Evolutionary conservation across 1,284 basidiomycete species (phyloP).

Genomic region (Microbotryomycetes sp.): DNA sequence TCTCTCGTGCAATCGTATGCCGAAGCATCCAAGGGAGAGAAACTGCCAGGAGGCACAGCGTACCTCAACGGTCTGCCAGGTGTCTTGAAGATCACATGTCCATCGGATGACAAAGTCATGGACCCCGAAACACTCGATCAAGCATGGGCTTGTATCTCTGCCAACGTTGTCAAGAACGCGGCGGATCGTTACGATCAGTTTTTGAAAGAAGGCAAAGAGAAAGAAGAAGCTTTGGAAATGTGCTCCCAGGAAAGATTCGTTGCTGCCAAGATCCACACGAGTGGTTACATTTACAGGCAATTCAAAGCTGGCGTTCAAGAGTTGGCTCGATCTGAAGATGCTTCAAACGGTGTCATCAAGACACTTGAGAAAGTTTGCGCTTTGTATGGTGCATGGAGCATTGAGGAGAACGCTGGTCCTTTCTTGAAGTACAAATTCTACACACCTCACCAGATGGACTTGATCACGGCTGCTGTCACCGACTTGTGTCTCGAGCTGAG

Average conservation of each 20-base stretch:
- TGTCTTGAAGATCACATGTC: constrained; percentile 45
- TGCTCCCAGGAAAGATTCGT: constrained; percentile 52
- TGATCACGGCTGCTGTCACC: constrained; percentile 40
- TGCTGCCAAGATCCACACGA: constrained; percentile 49
- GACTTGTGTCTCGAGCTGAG: constrained; percentile 49
- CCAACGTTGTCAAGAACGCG: constrained; percentile 52
- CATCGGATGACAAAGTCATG: constrained; percentile 22
- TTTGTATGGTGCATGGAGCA: constrained; percentile 51
- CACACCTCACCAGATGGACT: constrained; percentile 32
- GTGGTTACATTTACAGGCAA: constrained; percentile 39
- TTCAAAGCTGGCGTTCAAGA: constrained; percentile 44
- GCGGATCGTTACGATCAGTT: constrained; percentile 46
- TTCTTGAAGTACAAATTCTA: constrained; percentile 48
- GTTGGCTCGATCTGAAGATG: constrained; percentile 37
- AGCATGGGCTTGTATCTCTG: constrained; percentile 50
- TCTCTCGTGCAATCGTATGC: constrained; percentile 49
- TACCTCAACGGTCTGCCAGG: constrained; percentile 48
- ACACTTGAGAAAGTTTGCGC: constrained; percentile 40
- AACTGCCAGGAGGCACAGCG: constrained; percentile 46
- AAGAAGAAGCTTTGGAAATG: constrained; percentile 51
- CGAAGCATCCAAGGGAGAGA: constrained; percentile 48
- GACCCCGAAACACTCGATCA: constrained; percentile 47
- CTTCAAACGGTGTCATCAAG: constrained; percentile 42
- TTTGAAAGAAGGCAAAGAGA: constrained; percentile 47
- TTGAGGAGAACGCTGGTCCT: constrained; percentile 53